Evolutionary conservation across 106 monocot genomes (phyloP).

Genomic region (Chionographis japonica): DNA sequence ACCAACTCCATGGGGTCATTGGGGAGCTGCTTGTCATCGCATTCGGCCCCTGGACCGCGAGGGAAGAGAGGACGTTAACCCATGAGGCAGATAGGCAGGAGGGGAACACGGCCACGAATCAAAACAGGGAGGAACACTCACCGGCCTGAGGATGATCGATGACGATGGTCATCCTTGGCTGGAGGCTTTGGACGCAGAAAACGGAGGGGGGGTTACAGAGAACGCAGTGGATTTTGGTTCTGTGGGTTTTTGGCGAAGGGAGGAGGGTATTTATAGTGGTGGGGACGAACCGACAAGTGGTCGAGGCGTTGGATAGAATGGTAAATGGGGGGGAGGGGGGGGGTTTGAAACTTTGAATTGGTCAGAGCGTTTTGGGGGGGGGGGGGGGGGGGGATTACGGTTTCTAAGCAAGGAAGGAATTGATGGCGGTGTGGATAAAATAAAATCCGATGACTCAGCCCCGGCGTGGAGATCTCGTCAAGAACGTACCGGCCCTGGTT

Average conservation of each 20-base stretch:
- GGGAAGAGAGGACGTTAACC: not conserved
- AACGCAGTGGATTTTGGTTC: not conserved
- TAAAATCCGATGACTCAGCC: conserved; percentile 6
- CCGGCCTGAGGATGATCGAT: conserved; percentile 47
- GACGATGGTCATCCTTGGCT: conserved; percentile 54
- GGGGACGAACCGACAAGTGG: too few relatives aligned
- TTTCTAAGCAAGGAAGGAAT: too few relatives aligned
- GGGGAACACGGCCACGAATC: not conserved
- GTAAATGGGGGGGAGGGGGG: not conserved
- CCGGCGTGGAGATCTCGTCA: conserved; percentile 6
- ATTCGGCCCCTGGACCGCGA: not conserved
- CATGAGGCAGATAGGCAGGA: not conserved
- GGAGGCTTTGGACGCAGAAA: not conserved
- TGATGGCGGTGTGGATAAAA: too few relatives aligned
- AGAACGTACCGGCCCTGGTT: not conserved
- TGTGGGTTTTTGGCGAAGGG: not conserved
- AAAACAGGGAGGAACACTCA: conserved; percentile 3
- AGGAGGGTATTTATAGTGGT: conserved; percentile 2
- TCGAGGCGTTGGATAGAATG: not conserved
- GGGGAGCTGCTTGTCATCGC: conserved; percentile 3
- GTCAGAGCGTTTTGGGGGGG: too few relatives aligned
- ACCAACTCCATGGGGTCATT: conserved; percentile 28
- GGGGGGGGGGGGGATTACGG: too few relatives aligned
- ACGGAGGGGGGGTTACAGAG: not conserved
- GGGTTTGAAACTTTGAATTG: too few relatives aligned